These are phyloP conservation scores for Ustilago sp. DNA, from an alignment of 1,284 basidiomycete genomes.

Conservation along the genomic window DNA sequence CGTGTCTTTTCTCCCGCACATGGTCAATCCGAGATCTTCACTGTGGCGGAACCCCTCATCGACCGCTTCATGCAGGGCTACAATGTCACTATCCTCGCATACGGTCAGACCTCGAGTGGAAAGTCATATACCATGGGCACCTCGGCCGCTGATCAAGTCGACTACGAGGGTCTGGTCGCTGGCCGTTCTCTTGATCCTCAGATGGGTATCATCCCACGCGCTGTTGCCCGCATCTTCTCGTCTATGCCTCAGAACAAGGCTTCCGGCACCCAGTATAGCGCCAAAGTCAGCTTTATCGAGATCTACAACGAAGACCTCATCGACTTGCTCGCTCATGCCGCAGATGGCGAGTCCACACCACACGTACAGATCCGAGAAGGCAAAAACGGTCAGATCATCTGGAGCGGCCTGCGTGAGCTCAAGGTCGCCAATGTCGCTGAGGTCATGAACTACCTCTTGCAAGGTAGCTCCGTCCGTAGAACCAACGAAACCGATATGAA, in stretches of 20 bases:
- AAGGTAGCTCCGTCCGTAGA: slow-evolving; percentile 87
- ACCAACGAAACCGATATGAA: slow-evolving; percentile 99
- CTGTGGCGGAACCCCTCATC: slow-evolving; percentile 85
- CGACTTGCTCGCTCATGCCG: slow-evolving; percentile 66
- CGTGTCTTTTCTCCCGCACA: slow-evolving; percentile 86
- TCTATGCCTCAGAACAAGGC: slow-evolving; percentile 74
- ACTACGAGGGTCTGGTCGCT: slow-evolving; percentile 58
- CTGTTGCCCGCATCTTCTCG: slow-evolving; percentile 90
- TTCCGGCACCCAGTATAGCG: slow-evolving; percentile 69
- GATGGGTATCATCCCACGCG: slow-evolving; percentile 89
- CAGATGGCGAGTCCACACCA: slow-evolving; percentile 72
- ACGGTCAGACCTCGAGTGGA: slow-evolving; percentile 96
- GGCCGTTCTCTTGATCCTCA: slow-evolving; percentile 55
- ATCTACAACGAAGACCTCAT: slow-evolving; percentile 86
- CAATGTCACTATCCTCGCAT: slow-evolving; percentile 97
- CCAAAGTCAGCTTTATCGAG: slow-evolving; percentile 76
- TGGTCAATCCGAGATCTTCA: slow-evolving; percentile 86
- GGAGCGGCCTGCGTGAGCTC: slow-evolving; percentile 93
- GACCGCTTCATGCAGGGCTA: slow-evolving; percentile 93
- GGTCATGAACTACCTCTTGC: slow-evolving; percentile 86
- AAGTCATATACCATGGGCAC: slow-evolving; percentile 94
- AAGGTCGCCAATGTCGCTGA: slow-evolving; percentile 83
- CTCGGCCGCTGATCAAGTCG: slow-evolving; percentile 47
- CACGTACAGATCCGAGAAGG: slow-evolving; percentile 96
- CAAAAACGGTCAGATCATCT: slow-evolving; percentile 94